These are phyloP conservation scores for Penicillium atrosanguineum DNA, from an alignment of 495 filamentous ascomycete species.

Conservation along the genomic window DNA sequence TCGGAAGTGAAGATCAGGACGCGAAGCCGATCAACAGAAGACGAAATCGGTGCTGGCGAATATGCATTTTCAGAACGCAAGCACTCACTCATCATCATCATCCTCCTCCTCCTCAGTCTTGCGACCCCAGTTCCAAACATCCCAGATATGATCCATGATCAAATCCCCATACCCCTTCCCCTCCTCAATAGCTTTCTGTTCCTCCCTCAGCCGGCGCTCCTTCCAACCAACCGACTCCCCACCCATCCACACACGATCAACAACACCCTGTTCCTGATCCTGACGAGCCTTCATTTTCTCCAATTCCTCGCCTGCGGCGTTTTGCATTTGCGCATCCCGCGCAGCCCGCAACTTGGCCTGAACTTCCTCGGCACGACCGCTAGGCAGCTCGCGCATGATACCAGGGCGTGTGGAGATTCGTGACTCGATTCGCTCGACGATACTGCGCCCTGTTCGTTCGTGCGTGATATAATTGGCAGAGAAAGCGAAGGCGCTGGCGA, in stretches of 20 bases:
- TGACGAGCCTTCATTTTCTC: constrained; percentile 42
- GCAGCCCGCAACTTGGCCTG: constrained; percentile 41
- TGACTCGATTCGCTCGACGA: constrained; percentile 42
- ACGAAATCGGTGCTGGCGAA: not conserved
- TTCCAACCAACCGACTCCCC: constrained; percentile 67
- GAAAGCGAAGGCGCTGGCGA: constrained; percentile 56
- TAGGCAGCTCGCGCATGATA: constrained; percentile 41
- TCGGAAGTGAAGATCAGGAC: not conserved
- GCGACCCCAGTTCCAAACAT: constrained; percentile 67
- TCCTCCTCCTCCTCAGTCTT: constrained; percentile 30
- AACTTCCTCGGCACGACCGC: constrained; percentile 52
- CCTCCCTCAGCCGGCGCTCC: constrained; percentile 64
- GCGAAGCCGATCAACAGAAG: not conserved
- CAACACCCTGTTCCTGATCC: constrained; percentile 37
- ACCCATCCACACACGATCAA: constrained; percentile 63
- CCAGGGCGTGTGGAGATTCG: constrained; percentile 22
- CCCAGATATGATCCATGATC: constrained; percentile 81
- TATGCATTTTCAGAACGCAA: not conserved
- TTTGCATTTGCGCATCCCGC: constrained; percentile 28
- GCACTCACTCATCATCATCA: constrained; percentile 8
- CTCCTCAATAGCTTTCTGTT: constrained; percentile 68
- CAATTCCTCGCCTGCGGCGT: constrained; percentile 37
- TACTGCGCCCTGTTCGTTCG: constrained; percentile 53
- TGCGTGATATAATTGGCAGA: constrained; percentile 63
- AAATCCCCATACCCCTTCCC: constrained; percentile 79